These are phyloP conservation scores for Curvularia hawaiiensis DNA, from an alignment of 2,329 filamentous ascomycete genomes.

Conservation along the genomic window DNA sequence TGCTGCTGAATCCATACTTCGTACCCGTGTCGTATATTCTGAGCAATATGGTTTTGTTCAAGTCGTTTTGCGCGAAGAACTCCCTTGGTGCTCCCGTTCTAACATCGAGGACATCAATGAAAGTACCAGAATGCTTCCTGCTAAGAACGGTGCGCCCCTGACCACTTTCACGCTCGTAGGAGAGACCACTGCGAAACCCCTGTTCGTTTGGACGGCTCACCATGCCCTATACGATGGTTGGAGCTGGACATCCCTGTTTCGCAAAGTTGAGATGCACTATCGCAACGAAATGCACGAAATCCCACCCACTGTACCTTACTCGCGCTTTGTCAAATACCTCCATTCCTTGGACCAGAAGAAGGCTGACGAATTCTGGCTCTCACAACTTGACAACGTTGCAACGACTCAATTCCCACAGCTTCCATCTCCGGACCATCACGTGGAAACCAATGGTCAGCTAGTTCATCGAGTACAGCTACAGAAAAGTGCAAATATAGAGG, in stretches of 20 bases:
- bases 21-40: conserved; percentile 50
- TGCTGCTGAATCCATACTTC: conserved; percentile 52
- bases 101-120: conserved; percentile 34
- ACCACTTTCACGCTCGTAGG: conserved; percentile 21
- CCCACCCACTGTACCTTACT: conserved; percentile 33
- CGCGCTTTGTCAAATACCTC: conserved; percentile 41
- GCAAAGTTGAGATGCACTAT: conserved; percentile 35
- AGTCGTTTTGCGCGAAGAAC: conserved; percentile 34
- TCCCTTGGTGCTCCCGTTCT: conserved; percentile 26
- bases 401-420: conserved; percentile 41
- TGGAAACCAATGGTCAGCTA: conserved; percentile 37
- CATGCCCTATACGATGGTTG: conserved; percentile 48
- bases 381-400: conserved; percentile 33
- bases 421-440: conserved; percentile 39
- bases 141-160: conserved; percentile 34
- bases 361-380: conserved; percentile 37
- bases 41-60: conserved; percentile 42
- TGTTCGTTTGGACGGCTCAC: conserved; percentile 46
- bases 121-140: conserved; percentile 34
- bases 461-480: conserved; percentile 26
- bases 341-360: conserved; percentile 31
- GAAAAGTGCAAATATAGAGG: conserved; percentile 29
- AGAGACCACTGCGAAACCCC: conserved; percentile 17
- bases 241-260: conserved; percentile 35
- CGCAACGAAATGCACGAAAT: conserved; percentile 11